Evolutionary conservation across 495 filamentous ascomycete species (phyloP), one percentile per base, ranked within the genome.

Genomic region (Platismatia glauca): DNA sequence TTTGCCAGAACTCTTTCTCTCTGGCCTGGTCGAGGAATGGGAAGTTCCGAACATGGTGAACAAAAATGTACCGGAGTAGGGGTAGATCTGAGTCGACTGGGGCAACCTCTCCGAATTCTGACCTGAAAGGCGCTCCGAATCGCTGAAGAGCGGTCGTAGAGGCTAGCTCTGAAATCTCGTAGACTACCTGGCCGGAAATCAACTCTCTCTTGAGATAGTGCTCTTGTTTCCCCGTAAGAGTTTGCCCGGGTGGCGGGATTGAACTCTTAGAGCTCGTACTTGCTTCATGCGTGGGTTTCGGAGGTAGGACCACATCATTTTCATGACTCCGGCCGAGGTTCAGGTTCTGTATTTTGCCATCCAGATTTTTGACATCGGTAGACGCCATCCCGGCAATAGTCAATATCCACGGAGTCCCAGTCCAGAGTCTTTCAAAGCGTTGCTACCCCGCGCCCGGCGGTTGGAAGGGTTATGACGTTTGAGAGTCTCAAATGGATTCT

Each of bases 1-100:
- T 90, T 76, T 98, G 94, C 94, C 94, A 98, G 69, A 98, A 98
- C 73, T 98, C 93, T 81, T 96, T 95, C 81, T 98, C 94, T 65
- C 83, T 87, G 31, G 94, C 94, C 79, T 91, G 87, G 72, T 97
- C 90, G 58, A 98, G 81, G 71, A 98, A 98, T 0, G 94, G 94
- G 67, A 98, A 98, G 67, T 97, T 95, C 61, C 94, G 89, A 63
- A 98, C 84, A 84, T 97, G 91, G 70, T 97, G 89, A 50, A 97
- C 95, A 74, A 98, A 98, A 69, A 97, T 95, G 73, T 96, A 97
- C 63, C 94, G 84, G 61, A 98, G 79, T 58, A 97, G 89, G 27
- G 94, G 94, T 16, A 98, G 80, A 65, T 98, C 94, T 13, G 90
- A 95, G 71, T 98, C 95, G 22, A 96, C 82, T 8, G 94, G 94